Base-by-base conservation (phyloP, 768 basidiomycete genomes). In the Pleurotus djamor region DNA sequence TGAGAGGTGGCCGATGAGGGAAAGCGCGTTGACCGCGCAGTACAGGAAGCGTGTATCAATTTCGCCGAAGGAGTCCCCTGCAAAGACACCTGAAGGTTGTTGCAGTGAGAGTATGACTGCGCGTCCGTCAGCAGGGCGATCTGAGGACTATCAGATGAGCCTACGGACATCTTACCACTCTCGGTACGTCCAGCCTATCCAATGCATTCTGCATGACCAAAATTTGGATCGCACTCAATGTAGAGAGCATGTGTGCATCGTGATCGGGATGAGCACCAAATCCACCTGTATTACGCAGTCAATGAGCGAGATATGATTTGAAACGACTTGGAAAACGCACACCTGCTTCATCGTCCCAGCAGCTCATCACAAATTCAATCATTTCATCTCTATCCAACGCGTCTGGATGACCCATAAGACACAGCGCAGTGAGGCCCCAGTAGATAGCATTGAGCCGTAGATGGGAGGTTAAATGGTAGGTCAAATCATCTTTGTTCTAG, bases 371-470 rank as follows among this genome's bases (percentile, higher is more conserved):
- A 69, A 92, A 98, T 2, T 81, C 80, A 34, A 98, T 83, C 82
- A 92, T 92, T 62, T 93, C 94, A 28, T 93, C 85, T 43, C 87
- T 76, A 64, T 91, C 83, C 54, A 99, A 76, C 0, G 93, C 93
- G 51, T 95, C 89, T 57, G 84, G 76, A 48, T 82, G 83, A 1
- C 81, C 84, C 87, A 98, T 91, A 49, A 94, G 78, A 38, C 82
- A 90, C 2, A 96, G 76, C 0, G 97, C 94, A 0, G 91, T 94
- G 41, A 95, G 77, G 6, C 94, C 97, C 97, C 97, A 99, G 72
- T 97, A 99, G 5, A 98, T 79, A 1, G 95, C 96, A 71, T 98
- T 98, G 73, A 99, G 79, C 5, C 96, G 91, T 5, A 98, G 82
- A 72, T 99, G 97, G 10, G 94, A 80, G 0, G 96, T 96, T 17